Conservation (phyloP, 1,284 basidiomycete genomes). For the Cryptococcus neoformans region DNA sequence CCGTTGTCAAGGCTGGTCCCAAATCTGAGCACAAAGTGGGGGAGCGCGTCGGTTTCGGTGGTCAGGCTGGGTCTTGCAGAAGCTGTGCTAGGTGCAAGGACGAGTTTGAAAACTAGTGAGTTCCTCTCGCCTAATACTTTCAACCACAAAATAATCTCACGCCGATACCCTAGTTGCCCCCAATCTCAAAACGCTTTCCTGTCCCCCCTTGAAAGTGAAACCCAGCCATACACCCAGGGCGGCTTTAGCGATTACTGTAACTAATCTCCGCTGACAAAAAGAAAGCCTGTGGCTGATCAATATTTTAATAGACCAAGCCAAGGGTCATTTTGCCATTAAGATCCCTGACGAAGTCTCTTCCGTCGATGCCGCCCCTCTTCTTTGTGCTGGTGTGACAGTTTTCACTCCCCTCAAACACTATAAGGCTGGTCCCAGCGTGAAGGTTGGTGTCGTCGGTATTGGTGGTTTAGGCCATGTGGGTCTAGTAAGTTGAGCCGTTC, state of each 20-base stretch:
- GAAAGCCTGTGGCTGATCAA: constrained; percentile 51
- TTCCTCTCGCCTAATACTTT: constrained; percentile 6
- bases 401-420: constrained; percentile 52
- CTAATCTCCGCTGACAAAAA: constrained; percentile 29
- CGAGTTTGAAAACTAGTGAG: constrained; percentile 31
- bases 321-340: constrained; percentile 57
- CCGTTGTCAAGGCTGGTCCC: constrained; percentile 25
- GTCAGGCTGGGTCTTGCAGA: constrained; percentile 50
- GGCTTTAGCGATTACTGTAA: constrained; percentile 40
- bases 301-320: constrained; percentile 44
- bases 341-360: constrained; percentile 60
- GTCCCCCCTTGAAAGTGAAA: too few species aligned
- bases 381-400: constrained; percentile 51
- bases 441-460: constrained; percentile 54
- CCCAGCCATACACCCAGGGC: constrained; percentile 49
- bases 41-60: constrained; percentile 53
- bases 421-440: constrained; percentile 53
- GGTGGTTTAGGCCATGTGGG: constrained; percentile 50
- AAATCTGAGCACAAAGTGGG: constrained; percentile 37
- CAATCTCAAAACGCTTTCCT: too few species aligned
- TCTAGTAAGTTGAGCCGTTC: constrained; percentile 12
- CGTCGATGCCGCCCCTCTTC: constrained; percentile 53
- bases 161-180: too few species aligned
- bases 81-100: constrained; percentile 47
- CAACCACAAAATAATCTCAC: constrained; percentile 8